Evolutionary conservation across 192 early-diverging fungal species (phyloP), one percentile per base, ranked within the genome.

Genomic region (Geosiphon pyriformis): DNA sequence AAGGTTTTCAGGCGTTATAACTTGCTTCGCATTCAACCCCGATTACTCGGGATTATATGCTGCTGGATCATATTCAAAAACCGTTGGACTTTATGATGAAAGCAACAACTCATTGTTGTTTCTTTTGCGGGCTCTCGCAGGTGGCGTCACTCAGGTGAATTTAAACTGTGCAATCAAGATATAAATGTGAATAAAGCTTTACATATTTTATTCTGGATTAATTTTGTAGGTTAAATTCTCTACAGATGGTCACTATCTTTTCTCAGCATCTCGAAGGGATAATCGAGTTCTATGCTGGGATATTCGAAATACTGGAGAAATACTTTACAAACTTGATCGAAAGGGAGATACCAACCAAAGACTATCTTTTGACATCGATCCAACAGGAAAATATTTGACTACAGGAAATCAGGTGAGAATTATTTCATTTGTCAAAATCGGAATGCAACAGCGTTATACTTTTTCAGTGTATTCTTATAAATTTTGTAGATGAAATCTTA

Each of bases 251-350:
- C 35, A 67, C 1, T 74, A 80, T n/a, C 65, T 94, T 12, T 94
- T 83, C 71, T 81, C 87, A 0, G 84, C 85, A 30, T 83, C 85
- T 18, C 80, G 92, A 12, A 81, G 83, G 33, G 71, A 83, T 4
- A 29, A 73, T n/a, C 53, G 57, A 29, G 82, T 94, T 18, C 75
- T 82, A 0, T 90, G 84, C 26, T 92, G 92, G 91, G 92, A 94
- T 72, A 81, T 91, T 20, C 76, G 92, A 1, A 85, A 94, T 49
- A 79, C 90, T 54, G 85, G 84, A 0, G 78, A 86, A 20, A 77
- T 89, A 0, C 62, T 88, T 23, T 74, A 75, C 23, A 70, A 74
- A 1, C 46, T 88, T 18, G 60, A 68, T 15, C 72, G 91, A 15
- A 55, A 70, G 15, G 81, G 82, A 0, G 69, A 77, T 26, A 90